Evolutionary conservation across 768 basidiomycete genomes (phyloP), one percentile per base, ranked within the genome.

Genomic region (Xerocomellus chrysenteron): DNA sequence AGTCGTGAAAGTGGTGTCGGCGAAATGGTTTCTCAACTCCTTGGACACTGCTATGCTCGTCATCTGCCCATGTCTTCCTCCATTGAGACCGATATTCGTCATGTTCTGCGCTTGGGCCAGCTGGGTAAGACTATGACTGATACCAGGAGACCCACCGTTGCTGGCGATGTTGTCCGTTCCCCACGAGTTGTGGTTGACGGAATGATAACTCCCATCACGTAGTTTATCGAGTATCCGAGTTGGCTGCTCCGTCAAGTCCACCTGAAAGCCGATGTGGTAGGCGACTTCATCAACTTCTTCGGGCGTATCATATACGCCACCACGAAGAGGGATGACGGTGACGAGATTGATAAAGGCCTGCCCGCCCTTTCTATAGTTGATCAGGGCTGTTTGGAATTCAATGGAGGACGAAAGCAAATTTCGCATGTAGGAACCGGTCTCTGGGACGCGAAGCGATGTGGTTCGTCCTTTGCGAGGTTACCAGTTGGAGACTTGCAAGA

Each of bases 241-340:
- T 3, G 93, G 94, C 74, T 95, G 93, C 65, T 88, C 85, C 17
- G 86, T 85, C 47, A 99, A 77, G 72, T 98, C 93, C 53, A 97
- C 90, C 73, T 99, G 94, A 78, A 99, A 98, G 1, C 97, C 97
- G 49, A 99, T 87, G 64, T 92, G 88, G 68, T 89, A 96, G 10
- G 84, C 85, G 40, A 91, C 80, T 44, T 95, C 88, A 52, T 85
- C 83, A 37, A 79, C 79, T 60, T 85, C 87, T 42, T 83, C 79
- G 60, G 59, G 73, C 41, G 32, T 61, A 66, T 68, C 78, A 73
- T 54, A 61, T 55, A 64, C 76, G 55, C 83, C 90, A 9, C 88
- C 92, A 0, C 78, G 69, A 56, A 98, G 81, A 17, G 97, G 96
- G 37, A 98, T 90, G 65, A 98, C 82, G 24, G 90, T 90, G 60